Evolutionary conservation across 2,329 filamentous ascomycete species (phyloP).

Genomic region (Plenodomus lindquistii): DNA sequence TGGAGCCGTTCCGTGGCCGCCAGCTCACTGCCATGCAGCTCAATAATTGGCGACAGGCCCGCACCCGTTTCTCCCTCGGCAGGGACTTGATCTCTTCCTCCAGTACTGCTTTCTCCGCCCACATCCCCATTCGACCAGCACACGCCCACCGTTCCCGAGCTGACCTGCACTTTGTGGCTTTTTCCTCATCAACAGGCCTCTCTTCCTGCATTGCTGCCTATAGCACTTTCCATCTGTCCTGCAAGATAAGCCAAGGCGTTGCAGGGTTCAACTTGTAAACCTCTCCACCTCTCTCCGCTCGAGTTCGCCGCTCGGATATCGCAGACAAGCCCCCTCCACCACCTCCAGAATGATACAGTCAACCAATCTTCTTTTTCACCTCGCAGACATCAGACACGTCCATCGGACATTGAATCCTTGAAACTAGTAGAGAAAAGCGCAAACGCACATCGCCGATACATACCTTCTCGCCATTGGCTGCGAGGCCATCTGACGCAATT

Average conservation of each 20-base stretch:
- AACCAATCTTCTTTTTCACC: slow-evolving; percentile 40
- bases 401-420: slow-evolving; percentile 40
- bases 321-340: slow-evolving; percentile 34
- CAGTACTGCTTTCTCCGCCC: slow-evolving; percentile 28
- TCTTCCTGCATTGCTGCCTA: slow-evolving; percentile 47
- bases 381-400: slow-evolving; percentile 35
- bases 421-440: slow-evolving; percentile 19
- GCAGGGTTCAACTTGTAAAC: slow-evolving; percentile 46
- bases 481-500: slow-evolving; percentile 34
- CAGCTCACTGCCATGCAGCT: slow-evolving; percentile 42
- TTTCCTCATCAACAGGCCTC: slow-evolving; percentile 36
- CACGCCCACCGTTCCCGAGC: slow-evolving; percentile 31
- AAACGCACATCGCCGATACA: slow-evolving; percentile 30
- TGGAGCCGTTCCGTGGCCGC: slow-evolving; percentile 40
- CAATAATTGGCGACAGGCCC: slow-evolving; percentile 42
- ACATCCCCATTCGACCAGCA: slow-evolving; percentile 36
- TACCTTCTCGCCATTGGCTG: slow-evolving; percentile 36
- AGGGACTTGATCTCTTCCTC: slow-evolving; percentile 42
- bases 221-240: slow-evolving; percentile 36
- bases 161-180: slow-evolving; percentile 42
- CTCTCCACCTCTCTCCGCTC: slow-evolving; percentile 40
- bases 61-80: slow-evolving; percentile 30
- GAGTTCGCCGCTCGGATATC: slow-evolving; percentile 38
- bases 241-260: slow-evolving; percentile 45
- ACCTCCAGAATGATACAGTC: slow-evolving; percentile 48